Conservation (phyloP, 2,329 filamentous ascomycete genomes). For the Trematosphaeria pertusa region DNA sequence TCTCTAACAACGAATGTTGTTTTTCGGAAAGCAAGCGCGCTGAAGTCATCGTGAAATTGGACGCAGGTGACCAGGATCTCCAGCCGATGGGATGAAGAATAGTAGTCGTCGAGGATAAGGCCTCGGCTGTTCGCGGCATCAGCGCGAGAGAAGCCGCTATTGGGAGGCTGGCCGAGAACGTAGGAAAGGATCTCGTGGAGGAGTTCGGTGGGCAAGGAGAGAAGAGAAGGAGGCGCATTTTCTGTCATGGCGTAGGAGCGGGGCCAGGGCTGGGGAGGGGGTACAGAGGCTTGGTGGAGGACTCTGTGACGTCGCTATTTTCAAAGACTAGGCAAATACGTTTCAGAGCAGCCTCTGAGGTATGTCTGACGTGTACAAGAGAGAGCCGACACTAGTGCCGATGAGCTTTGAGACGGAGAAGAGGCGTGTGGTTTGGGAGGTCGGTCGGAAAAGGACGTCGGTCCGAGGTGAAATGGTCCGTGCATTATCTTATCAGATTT, state of each 20-base stretch:
- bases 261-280: background rate
- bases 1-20: conserved; percentile 45
- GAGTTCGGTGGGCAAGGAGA: conserved; percentile 47
- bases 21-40: conserved; percentile 40
- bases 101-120: conserved; percentile 33
- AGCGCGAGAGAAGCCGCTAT: conserved; percentile 33
- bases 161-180: conserved; percentile 27
- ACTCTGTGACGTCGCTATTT: background rate
- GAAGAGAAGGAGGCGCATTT: conserved; percentile 14
- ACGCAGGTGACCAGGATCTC: conserved; percentile 47
- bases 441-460: background rate
- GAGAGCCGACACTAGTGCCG: background rate
- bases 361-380: no score
- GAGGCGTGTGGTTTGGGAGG: background rate
- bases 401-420: background rate
- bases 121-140: conserved; percentile 19
- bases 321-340: no score
- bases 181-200: conserved; percentile 40
- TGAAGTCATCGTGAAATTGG: conserved; percentile 46
- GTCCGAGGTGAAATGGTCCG: background rate
- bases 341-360: no score
- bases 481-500: conserved; percentile 34
- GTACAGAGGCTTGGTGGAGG: background rate
- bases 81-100: conserved; percentile 36
- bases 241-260: conserved; percentile 1